A percentile compares a stretch with the other conserved stretches of the same genome.
phyloP scores from a whole-genome alignment of 768 basidiomycete genomes.

The Tylopilus balloui region DNA sequence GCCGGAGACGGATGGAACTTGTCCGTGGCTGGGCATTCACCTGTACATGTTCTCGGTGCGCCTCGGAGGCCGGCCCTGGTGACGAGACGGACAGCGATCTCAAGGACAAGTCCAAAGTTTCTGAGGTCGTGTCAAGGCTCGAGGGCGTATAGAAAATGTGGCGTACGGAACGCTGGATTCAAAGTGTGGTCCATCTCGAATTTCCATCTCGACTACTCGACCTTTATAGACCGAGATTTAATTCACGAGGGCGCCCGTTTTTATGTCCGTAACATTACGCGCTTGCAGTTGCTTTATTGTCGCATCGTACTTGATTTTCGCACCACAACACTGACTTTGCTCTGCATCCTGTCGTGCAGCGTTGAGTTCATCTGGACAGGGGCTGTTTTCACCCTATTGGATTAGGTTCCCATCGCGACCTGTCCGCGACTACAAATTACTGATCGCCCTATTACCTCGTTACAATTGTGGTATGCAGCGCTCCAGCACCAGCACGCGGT shows the following conservation, averaged over 20 bases:
- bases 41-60: conserved; percentile 65
- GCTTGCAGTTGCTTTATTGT: too few relatives aligned
- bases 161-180: neutral
- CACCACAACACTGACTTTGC: neutral
- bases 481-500: conserved; percentile 28
- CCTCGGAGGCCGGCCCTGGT: conserved; percentile 42
- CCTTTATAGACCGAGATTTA: neutral
- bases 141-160: conserved; percentile 21
- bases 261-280: neutral
- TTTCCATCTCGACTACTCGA: neutral
- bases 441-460: too few relatives aligned
- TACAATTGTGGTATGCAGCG: conserved; percentile 29
- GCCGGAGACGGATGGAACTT: conserved; percentile 66
- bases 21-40: conserved; percentile 81
- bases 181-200: neutral
- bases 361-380: neutral
- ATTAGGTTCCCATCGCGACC: neutral
- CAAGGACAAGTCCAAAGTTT: conserved; percentile 51
- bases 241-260: neutral
- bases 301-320: neutral
- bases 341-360: neutral
- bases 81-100: conserved; percentile 31
- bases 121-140: conserved; percentile 32
- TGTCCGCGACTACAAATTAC: neutral
- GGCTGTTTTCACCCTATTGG: neutral